Base-by-base conservation (phyloP, 108 stramenopile species). In the Epipyxis sp. region DNA sequence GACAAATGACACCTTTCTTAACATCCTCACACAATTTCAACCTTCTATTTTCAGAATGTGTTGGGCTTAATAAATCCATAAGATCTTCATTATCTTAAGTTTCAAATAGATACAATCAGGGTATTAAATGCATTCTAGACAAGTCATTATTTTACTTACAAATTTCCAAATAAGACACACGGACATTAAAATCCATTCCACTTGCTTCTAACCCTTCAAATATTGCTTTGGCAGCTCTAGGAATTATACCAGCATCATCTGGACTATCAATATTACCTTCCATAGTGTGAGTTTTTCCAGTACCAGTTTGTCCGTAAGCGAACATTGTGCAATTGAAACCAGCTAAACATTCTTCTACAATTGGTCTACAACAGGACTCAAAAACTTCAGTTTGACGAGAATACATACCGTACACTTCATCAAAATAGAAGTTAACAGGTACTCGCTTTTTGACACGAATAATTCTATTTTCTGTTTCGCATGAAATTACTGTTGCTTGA, bases 251-350 rank as follows among this genome's bases (percentile, higher is more conserved):
- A 1, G 44, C 27, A 42, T 0, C 20, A 46, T 29, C 72, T 44
- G 44, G 44, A 46, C 32, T 6, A 29, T 29, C 29, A 27, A 35
- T 2, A 32, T 54, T 57, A 2, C 3, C 72, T 29, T 44, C 42
- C 76, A 76, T 76, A 1, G 76, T 76, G 58, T 76, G 45, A n/a
- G 76, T 76, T 37, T 76, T 76, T 46, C 76, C 76, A 1, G 76
- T 76, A 1, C 76, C 76, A 1, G 61, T 65, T 65, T 16, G 61
- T 32, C 61, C 61, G 34, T 65, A 65, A 35, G 61, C 61, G 25
- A 65, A 65, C 34, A 65, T 25, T 10, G 61, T 65, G 25, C 61
- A 65, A 37, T 65, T 65, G 61, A 35, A 65, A 57, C 76, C 76
- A 13, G 2, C 0, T 30, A 76, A 20, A 20, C 3, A 30, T 1